These are phyloP conservation scores for Microbotryum silenes-acaulis DNA, from an alignment of 1,284 basidiomycete species.

Conservation along the genomic window DNA sequence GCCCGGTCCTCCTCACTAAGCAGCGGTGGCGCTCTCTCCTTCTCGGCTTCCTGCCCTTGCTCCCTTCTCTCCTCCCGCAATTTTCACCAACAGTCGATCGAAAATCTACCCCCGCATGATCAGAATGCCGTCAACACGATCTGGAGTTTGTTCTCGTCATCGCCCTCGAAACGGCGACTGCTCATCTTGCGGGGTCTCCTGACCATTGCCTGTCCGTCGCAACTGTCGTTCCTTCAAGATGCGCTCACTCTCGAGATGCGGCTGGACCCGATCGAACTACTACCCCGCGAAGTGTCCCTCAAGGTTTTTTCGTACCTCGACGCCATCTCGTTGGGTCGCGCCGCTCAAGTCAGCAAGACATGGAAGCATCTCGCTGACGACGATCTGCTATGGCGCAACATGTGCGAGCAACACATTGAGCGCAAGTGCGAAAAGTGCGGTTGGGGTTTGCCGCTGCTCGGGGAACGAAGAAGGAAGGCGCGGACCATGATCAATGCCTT, in stretches of 20 bases:
- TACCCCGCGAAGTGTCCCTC: slow-evolving; percentile 85
- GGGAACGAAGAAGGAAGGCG: slow-evolving; percentile 50
- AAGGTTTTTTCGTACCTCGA: slow-evolving; percentile 88
- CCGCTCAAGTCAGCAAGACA: slow-evolving; percentile 79
- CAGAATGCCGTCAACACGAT: slow-evolving; percentile 82
- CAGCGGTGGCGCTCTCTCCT: neutral
- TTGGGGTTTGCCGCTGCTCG: slow-evolving; percentile 90
- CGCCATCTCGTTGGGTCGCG: slow-evolving; percentile 87
- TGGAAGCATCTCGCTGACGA: slow-evolving; percentile 93
- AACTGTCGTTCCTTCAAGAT: slow-evolving; percentile 92
- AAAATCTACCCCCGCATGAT: slow-evolving; percentile 80
- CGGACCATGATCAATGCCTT: slow-evolving; percentile 20
- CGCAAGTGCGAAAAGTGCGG: slow-evolving; percentile 96
- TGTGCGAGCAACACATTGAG: slow-evolving; percentile 98
- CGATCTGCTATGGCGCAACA: slow-evolving; percentile 88
- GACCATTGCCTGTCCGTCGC: slow-evolving; percentile 99
- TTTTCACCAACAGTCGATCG: slow-evolving; percentile 61
- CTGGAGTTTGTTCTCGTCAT: slow-evolving; percentile 95
- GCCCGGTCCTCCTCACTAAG: neutral
- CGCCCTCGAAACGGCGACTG: slow-evolving; percentile 78
- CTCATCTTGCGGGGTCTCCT: slow-evolving; percentile 93
- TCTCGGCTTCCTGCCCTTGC: neutral
- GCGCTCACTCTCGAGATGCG: slow-evolving; percentile 85
- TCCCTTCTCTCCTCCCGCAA: slow-evolving; percentile 4
- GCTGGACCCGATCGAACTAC: slow-evolving; percentile 84